Evolutionary conservation across 257 asterid genomes (phyloP), one percentile per base, ranked within the genome.

Genomic region (Jacaranda copaia): DNA sequence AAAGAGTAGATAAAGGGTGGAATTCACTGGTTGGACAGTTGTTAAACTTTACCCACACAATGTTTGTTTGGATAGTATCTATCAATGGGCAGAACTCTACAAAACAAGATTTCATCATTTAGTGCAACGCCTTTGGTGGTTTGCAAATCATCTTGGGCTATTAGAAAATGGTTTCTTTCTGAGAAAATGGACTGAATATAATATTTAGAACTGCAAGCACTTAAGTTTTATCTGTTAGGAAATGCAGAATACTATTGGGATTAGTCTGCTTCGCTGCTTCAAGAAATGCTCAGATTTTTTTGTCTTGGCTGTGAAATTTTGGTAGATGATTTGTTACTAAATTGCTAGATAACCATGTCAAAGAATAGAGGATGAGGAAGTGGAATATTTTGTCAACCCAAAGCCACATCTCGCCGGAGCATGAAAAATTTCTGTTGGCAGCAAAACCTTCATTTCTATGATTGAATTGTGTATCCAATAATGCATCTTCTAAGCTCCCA

Each of bases 401-500:
- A 15, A 18, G 43, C 60, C 68, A 13, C 32, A 45, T 60, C 60
- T 73, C 72, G 15, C 7, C 52, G 7, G 46, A 40, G 20, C 20
- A 12, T 61, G n/a, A 59, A 11, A 57, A 59, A n/a, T 59, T 59
- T 48, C 46, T 25, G 20, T 14, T 51, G 10, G 25, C 7, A 51
- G 45, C 16, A 25, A 70, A 52, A 25, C 49, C 20, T 45, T 48
- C 45, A 68, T 20, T 4, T 10, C 48, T 42, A 20, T 42, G 52
- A 20, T 52, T 53, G 57, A 61, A 39, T 46, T 70, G 60, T 32
- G 57, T 14, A 55, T 36, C 36, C 58, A 62, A 60, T 32, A 48
- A n/a, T 71, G 59, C 72, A 72, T 40, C 13, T 45, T 20, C 19
- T 73, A 43, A 73, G 52, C 40, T 79, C 58, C 70, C 60, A 57